Base-by-base conservation (phyloP, 306 rosid species). In the Malus orientalis region DNA sequence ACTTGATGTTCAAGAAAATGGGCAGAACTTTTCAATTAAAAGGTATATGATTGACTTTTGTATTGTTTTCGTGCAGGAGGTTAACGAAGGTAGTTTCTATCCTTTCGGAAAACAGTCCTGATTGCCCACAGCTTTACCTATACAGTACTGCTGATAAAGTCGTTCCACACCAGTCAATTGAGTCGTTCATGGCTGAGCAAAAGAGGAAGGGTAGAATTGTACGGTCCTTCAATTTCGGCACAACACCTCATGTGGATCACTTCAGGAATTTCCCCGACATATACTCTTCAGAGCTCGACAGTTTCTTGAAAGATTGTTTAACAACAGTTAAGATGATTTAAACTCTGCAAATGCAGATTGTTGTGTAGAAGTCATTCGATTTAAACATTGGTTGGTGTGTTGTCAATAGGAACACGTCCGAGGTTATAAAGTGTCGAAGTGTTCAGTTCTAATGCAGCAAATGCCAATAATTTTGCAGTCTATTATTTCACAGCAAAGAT, bases 181-280 rank as follows among this genome's bases (percentile, higher is more conserved):
- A 92, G 84, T 71, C 8, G 25, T 91, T 92, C 69, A 89, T 92
- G 16, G 86, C 87, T 33, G 87, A 95, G 85, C 96, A 93, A 79
- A 84, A 88, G 81, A 74, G 60, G 85, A 81, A 63, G 58, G 97
- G 97, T 71, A 92, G 67, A 66, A 70, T 74, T 54, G 93, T 88
- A n/a, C 79, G 73, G 61, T 85, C 93, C 61, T 85, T 81, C 59
- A 88, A 92, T 85, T 95, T 92, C 23, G 80, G 89, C 36, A 77
- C 85, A 40, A 89, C 99, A 9, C 91, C 99, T 7, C 99, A 95
- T 14, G 99, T 95, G 70, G 97, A 95, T 74, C 99, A 95, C 78
- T 90, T 78, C 82, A 84, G 99, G 78, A 84, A 70, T 53, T 92
- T 86, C 70, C 97, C 99, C 0, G 82, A 85, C 54, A 16, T 84